phyloP scores from a whole-genome alignment of 2,329 filamentous ascomycete species.

The Mycosphaerella arachidis region DNA sequence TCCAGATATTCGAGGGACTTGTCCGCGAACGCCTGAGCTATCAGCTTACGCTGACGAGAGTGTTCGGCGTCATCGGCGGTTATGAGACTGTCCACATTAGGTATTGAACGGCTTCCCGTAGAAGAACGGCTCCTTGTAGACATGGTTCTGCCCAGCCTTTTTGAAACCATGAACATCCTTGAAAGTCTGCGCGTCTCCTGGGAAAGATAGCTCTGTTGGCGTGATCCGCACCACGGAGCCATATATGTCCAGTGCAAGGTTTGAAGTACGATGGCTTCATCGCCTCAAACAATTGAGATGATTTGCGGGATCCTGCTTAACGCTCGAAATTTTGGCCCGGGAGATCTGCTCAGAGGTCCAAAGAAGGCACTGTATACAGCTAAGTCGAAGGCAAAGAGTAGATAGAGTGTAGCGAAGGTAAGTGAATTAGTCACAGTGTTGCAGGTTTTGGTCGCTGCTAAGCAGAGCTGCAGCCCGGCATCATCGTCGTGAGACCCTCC shows the following conservation, averaged over 20 bases:
- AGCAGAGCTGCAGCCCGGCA: too few species aligned
- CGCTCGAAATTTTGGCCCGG: conserved; percentile 36
- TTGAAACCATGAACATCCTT: conserved; percentile 29
- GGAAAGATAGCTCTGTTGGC: conserved; percentile 39
- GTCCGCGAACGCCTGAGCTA: conserved; percentile 29
- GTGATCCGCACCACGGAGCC: conserved; percentile 38
- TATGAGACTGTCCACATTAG: conserved; percentile 20
- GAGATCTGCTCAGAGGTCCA: conserved; percentile 41
- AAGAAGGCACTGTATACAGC: conserved; percentile 40
- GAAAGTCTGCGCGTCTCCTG: conserved; percentile 21
- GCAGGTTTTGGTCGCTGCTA: too few species aligned
- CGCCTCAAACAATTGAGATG: conserved; percentile 15
- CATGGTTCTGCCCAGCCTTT: conserved; percentile 13
- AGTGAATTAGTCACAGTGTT: conserved; percentile 8
- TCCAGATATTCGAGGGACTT: conserved; percentile 30
- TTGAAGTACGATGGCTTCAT: conserved; percentile 11
- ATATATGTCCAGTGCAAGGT: conserved; percentile 35
- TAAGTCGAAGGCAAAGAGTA: conserved; percentile 12
- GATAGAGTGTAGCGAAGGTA: conserved; percentile 11
- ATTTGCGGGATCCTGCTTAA: conserved; percentile 21
- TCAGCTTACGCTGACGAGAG: conserved; percentile 23
- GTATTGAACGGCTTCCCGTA: conserved; percentile 22
- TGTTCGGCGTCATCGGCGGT: conserved; percentile 27
- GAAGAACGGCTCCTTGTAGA: conserved; percentile 22
- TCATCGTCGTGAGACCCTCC: too few species aligned